Evolutionary conservation across 2,329 filamentous ascomycete genomes (phyloP).

Genomic region (Trichophyton schoenleinii): DNA sequence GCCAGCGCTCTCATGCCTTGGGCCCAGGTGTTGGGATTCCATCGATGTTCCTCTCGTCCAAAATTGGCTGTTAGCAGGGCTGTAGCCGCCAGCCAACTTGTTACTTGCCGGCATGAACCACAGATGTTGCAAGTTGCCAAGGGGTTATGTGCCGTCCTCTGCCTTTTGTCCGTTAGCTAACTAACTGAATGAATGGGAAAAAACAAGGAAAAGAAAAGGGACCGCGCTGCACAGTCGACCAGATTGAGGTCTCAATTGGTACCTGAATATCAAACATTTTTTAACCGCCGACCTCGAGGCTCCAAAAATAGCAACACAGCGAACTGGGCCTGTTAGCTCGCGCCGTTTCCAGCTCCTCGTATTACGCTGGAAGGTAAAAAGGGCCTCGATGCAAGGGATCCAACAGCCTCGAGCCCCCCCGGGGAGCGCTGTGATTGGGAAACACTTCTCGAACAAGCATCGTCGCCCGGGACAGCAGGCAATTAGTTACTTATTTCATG

Average conservation of each 20-base stretch:
- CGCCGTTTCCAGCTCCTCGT: background rate
- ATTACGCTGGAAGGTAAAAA: background rate
- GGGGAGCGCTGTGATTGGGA: background rate
- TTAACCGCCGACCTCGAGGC: background rate
- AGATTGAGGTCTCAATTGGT: constrained; percentile 1
- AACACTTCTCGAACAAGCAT: background rate
- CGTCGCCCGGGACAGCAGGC: background rate
- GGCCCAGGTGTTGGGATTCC: too few species aligned
- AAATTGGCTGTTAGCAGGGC: background rate
- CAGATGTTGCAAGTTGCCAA: background rate
- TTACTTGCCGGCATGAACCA: background rate
- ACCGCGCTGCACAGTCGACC: background rate
- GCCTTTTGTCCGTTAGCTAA: background rate
- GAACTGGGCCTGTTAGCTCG: background rate
- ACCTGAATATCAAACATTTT: background rate
- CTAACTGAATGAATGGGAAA: background rate
- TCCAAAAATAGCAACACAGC: background rate
- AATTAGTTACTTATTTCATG: background rate
- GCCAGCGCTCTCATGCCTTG: too few species aligned
- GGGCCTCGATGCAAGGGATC: background rate
- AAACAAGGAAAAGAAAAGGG: background rate
- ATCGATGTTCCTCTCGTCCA: background rate
- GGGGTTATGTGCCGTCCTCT: background rate
- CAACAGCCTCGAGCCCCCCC: background rate
- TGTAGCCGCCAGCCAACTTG: background rate